These are phyloP conservation scores for Glycyrrhiza uralensis DNA, from an alignment of 306 rosid genomes.

Conservation along the genomic window DNA sequence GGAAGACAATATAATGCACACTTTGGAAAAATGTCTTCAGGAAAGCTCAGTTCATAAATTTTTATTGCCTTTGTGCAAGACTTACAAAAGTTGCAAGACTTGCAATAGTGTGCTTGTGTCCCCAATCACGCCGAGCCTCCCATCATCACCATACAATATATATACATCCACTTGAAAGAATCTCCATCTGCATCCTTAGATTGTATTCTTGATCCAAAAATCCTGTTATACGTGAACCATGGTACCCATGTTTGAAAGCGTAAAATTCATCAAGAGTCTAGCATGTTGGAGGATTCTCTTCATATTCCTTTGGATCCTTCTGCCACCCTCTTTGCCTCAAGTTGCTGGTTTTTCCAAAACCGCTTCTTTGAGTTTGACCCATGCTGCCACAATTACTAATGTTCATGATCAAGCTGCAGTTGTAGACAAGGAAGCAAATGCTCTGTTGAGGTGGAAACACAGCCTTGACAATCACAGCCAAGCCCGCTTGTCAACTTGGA, in stretches of 20 bases:
- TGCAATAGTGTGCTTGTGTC: too few species aligned
- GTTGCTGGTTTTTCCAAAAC: not conserved
- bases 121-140: too few species aligned
- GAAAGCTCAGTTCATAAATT: not conserved
- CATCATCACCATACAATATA: too few species aligned
- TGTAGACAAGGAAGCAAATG: not conserved
- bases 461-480: not conserved
- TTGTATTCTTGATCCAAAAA: too few species aligned
- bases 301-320: not conserved
- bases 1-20: not conserved
- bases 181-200: too few species aligned
- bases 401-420: not conserved
- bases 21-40: not conserved
- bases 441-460: constrained; percentile 11
- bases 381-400: not conserved
- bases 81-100: not conserved
- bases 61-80: not conserved
- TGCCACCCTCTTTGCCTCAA: not conserved
- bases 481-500: not conserved
- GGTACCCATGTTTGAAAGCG: not conserved
- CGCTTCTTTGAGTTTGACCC: not conserved
- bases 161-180: too few species aligned
- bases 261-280: not conserved
- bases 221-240: not conserved
- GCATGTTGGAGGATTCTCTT: not conserved